Base-by-base conservation (phyloP, 164 flowering plant genomes). In the Paratinospora sagittata region DNA sequence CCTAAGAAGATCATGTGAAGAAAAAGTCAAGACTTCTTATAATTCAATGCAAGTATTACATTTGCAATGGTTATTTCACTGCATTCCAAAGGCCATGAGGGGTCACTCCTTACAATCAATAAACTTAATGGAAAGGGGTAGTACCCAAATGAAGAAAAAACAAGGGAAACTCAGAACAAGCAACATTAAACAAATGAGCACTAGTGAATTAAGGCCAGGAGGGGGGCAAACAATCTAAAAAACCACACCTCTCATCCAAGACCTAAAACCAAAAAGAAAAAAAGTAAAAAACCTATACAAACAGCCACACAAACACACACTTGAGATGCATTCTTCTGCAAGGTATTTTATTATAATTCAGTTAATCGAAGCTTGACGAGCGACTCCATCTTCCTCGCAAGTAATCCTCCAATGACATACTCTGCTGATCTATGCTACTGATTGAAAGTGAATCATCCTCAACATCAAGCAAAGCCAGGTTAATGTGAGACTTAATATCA, bases 381-480 rank as follows among this genome's bases (percentile, higher is more conserved):
- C 89, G 92, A 79, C 97, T 93, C 90, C 97, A 88, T 75, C 98
- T 85, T 39, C 92, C 94, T 75, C 74, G 80, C 74, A 93, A 77
- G 78, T 96, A 96, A 70, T 90, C 92, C 73, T 96, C 99, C 60
- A 87, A 55, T 6, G 96, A 86, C 8, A 91, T 62, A 33, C 81
- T 79, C 49, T 85, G 89, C 49, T 85, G 89, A 66, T 86, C 89
- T 23, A 78, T 77, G 85, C 97, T 91, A 76, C 89, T 85, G 21
- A 81, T 36, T 16, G 99, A 90, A 45, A 84, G 57, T 14, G 89
- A 81, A 71, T 88, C 94, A 12, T 90, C 98, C 52, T 91, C 98
- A 58, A 91, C 79, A 66, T 90, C 98, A 1, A 86, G 89, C 81
- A 96, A 77, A 34, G 98, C 98, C 49, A 93, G 85, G 79, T 88